Evolutionary conservation across 495 filamentous ascomycete species (phyloP).

Genomic region (Parathielavia hyrcaniae): DNA sequence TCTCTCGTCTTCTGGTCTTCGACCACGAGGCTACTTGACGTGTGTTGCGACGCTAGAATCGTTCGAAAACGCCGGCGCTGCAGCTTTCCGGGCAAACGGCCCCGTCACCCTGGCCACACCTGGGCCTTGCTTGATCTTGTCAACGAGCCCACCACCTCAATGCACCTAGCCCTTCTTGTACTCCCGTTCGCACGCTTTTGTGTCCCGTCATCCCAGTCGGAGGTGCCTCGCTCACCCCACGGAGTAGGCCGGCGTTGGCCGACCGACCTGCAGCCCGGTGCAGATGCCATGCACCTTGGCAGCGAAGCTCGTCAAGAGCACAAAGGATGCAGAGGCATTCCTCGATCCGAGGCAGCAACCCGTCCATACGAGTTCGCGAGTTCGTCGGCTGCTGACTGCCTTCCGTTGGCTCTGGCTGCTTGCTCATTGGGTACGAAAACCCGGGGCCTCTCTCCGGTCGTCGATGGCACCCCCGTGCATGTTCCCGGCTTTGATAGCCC

Average conservation of each 20-base stretch:
- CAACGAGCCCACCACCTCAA: background rate
- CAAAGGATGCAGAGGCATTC: background rate
- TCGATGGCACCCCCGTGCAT: background rate
- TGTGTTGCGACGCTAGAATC: background rate
- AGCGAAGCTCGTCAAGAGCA: background rate
- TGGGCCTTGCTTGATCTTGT: too few species aligned
- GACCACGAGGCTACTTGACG: background rate
- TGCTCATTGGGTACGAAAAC: background rate
- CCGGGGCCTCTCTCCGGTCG: background rate
- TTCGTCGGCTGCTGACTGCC: background rate
- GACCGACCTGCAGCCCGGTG: conserved; percentile 1
- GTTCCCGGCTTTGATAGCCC: background rate
- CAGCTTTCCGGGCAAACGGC: conserved; percentile 14
- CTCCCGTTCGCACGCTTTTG: background rate
- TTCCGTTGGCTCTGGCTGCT: background rate
- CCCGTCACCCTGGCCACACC: background rate
- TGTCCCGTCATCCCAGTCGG: background rate
- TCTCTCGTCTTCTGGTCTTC: background rate
- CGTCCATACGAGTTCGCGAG: background rate
- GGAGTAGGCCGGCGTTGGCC: background rate
- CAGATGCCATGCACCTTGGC: conserved; percentile 2
- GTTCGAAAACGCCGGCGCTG: background rate
- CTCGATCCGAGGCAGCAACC: background rate
- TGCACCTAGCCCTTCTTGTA: background rate
- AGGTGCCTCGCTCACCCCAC: too few species aligned